Evolutionary conservation across 768 basidiomycete species (phyloP).

Genomic region (Amanita rimosa): DNA sequence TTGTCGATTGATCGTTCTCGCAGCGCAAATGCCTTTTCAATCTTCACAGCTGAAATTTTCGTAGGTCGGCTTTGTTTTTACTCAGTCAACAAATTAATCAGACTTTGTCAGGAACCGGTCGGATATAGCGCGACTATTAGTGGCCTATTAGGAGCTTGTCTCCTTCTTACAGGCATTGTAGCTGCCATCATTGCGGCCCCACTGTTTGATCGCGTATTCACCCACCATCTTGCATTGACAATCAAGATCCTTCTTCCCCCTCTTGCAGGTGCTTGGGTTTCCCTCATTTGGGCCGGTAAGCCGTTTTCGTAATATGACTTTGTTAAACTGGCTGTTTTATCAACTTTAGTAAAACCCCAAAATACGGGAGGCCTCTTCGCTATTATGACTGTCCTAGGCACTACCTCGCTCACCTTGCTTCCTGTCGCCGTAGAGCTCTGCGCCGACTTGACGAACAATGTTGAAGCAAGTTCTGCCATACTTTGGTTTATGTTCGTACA

Average conservation of each 20-base stretch:
- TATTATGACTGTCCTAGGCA: conserved; percentile 60
- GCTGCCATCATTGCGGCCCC: conserved; percentile 61
- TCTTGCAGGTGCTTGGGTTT: conserved; percentile 54
- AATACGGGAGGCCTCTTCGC: conserved; percentile 51
- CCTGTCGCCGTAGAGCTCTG: conserved; percentile 71
- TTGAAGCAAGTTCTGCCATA: conserved; percentile 65
- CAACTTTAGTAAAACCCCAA: conserved; percentile 46
- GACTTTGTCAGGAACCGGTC: conserved; percentile 41
- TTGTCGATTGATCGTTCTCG: neutral
- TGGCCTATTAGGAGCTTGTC: conserved; percentile 57
- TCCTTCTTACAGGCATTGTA: conserved; percentile 62
- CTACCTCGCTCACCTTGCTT: conserved; percentile 54
- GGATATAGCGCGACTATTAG: conserved; percentile 60
- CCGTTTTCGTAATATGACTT: neutral
- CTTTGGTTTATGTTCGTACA: conserved; percentile 59
- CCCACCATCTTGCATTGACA: conserved; percentile 52
- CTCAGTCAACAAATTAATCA: neutral
- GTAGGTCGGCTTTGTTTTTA: conserved; percentile 24
- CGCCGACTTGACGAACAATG: conserved; percentile 70
- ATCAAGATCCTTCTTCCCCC: conserved; percentile 51
- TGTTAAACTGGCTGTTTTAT: neutral
- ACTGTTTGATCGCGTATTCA: conserved; percentile 75
- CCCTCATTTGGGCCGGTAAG: conserved; percentile 73
- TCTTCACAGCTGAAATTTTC: conserved; percentile 59
- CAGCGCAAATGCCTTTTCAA: conserved; percentile 51